phyloP scores from a whole-genome alignment of 2,329 filamentous ascomycete genomes.

The Teratosphaeria gauchensis region DNA sequence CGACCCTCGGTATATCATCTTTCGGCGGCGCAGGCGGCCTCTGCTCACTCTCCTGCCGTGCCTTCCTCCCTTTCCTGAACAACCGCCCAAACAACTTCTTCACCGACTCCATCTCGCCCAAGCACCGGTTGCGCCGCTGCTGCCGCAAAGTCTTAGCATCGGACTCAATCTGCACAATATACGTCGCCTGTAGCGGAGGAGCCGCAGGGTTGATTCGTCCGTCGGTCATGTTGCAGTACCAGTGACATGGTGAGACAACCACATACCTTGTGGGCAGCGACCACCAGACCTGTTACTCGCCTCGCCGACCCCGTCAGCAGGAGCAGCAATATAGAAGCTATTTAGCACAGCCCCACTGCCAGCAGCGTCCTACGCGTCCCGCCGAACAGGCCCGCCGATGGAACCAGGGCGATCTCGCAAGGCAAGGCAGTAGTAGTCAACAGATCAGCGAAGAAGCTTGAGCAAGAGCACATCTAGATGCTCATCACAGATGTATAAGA shows the following conservation, averaged over 20 bases:
- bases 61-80: not conserved
- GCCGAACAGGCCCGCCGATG: not conserved
- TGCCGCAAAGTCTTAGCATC: not conserved
- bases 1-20: not conserved
- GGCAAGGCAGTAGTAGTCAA: not conserved
- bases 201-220: not conserved
- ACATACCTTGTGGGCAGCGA: not conserved
- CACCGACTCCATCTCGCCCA: not conserved
- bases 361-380: not conserved
- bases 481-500: not conserved
- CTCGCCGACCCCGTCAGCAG: not conserved
- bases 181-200: not conserved
- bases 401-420: not conserved
- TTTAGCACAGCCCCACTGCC: not conserved
- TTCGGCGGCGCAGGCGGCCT: not conserved
- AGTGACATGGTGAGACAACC: not conserved
- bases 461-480: not conserved
- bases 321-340: not conserved
- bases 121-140: not conserved
- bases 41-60: not conserved
- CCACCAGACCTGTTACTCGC: not conserved
- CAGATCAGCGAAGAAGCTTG: not conserved
- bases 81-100: not conserved
- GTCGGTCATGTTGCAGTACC: not conserved
- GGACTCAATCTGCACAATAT: not conserved